These are phyloP conservation scores for Opeltia flavorubescens DNA, from an alignment of 495 filamentous ascomycete species.

Conservation along the genomic window DNA sequence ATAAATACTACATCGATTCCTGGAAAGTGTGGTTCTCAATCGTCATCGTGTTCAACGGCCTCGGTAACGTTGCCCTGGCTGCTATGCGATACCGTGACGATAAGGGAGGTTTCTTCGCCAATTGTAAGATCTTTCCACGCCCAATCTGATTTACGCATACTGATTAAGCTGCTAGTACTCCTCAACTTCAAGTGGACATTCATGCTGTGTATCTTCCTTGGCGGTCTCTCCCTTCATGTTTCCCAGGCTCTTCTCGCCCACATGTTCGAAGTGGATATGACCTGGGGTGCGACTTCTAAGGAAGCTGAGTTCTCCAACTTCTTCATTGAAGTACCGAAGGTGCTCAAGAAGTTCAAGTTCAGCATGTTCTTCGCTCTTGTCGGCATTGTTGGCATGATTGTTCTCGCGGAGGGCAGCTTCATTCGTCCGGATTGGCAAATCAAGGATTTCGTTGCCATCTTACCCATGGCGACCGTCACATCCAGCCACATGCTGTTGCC, in stretches of 20 bases:
- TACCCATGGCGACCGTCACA: slow-evolving; percentile 62
- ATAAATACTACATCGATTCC: slow-evolving; percentile 65
- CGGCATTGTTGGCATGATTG: slow-evolving; percentile 50
- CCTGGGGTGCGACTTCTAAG: slow-evolving; percentile 34
- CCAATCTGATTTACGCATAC: background rate
- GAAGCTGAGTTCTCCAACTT: slow-evolving; percentile 60
- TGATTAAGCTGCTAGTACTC: slow-evolving; percentile 36
- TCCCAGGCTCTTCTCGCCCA: slow-evolving; percentile 30
- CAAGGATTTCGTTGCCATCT: slow-evolving; percentile 64
- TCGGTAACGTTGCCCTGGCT: slow-evolving; percentile 33
- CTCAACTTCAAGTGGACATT: slow-evolving; percentile 53
- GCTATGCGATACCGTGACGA: slow-evolving; percentile 33
- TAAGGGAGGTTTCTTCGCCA: slow-evolving; percentile 18
- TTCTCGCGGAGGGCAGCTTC: slow-evolving; percentile 48
- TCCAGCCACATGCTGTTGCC: slow-evolving; percentile 56
- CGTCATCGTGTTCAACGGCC: slow-evolving; percentile 33
- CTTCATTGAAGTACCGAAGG: slow-evolving; percentile 67
- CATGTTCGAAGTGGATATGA: slow-evolving; percentile 36
- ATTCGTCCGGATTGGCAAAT: slow-evolving; percentile 56
- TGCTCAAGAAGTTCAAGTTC: slow-evolving; percentile 64
- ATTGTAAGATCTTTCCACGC: slow-evolving; percentile 12
- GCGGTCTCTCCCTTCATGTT: slow-evolving; percentile 33
- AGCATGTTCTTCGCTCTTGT: slow-evolving; percentile 50
- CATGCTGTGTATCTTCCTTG: slow-evolving; percentile 35
- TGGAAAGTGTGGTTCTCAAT: slow-evolving; percentile 36